Conservation (phyloP, 2,329 filamentous ascomycete genomes). For the Xylariaceae sp. region DNA sequence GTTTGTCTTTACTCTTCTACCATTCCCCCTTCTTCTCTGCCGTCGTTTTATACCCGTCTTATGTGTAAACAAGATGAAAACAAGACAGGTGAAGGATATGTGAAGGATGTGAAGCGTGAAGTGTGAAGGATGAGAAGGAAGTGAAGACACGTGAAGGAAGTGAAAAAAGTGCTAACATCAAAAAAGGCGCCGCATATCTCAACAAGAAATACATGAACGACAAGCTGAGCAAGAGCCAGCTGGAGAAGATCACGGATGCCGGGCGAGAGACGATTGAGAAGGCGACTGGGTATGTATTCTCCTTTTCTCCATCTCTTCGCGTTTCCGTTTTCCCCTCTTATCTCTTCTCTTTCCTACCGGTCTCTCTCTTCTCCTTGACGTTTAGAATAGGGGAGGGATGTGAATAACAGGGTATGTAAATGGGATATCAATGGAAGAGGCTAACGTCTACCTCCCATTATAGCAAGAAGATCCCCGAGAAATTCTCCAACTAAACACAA, state of each 20-base stretch:
- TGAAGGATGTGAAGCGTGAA: too few relatives aligned
- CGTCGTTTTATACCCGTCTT: too few relatives aligned
- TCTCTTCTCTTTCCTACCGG: not conserved
- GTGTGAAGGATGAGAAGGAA: too few relatives aligned
- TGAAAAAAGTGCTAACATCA: not conserved
- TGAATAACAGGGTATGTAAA: not conserved
- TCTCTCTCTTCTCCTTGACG: too few relatives aligned
- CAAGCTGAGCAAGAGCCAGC: conserved; percentile 21
- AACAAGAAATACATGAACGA: conserved; percentile 25
- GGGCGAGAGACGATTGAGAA: conserved; percentile 35
- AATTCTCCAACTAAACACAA: conserved; percentile 31
- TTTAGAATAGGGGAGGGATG: too few relatives aligned
- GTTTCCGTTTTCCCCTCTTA: not conserved
- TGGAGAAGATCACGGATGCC: conserved; percentile 30
- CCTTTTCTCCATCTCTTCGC: too few relatives aligned
- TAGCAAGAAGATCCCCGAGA: conserved; percentile 36
- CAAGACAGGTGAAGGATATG: too few relatives aligned
- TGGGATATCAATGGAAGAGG: too few relatives aligned
- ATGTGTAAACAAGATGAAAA: not conserved
- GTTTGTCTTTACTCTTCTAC: conserved; percentile 17
- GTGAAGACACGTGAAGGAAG: too few relatives aligned
- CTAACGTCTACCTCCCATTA: not conserved
- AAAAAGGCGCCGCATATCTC: conserved; percentile 17
- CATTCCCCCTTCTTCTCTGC: not conserved
- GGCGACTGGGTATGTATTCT: conserved; percentile 33